Evolutionary conservation across 306 rosid species (phyloP).

Genomic region (Elaeagnus macrophylla): DNA sequence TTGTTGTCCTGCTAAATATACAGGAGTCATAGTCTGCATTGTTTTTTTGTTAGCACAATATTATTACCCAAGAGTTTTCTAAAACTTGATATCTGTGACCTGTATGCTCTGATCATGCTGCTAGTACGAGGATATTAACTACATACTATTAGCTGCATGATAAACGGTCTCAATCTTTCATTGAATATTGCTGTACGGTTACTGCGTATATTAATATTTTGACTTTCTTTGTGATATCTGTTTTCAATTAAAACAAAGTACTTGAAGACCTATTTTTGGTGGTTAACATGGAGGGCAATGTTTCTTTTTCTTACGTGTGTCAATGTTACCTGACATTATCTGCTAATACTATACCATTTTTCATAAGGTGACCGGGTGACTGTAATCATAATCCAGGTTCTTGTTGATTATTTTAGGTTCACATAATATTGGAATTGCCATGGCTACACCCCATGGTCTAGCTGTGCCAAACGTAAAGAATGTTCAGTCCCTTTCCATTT

Average conservation of each 20-base stretch:
- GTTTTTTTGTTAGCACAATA: neutral
- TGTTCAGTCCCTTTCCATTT: slow-evolving; percentile 77
- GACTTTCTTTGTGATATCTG: no score
- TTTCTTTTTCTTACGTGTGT: no score
- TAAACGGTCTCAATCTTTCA: no score
- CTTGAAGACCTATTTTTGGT: no score
- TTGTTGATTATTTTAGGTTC: slow-evolving; percentile 47
- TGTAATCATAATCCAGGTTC: neutral
- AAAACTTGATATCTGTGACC: slow-evolving; percentile 3
- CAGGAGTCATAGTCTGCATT: no score
- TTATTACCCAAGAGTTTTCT: neutral
- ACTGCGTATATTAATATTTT: no score
- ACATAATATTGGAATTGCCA: slow-evolving; percentile 85
- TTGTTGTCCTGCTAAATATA: slow-evolving; percentile 5
- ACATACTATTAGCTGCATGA: no score
- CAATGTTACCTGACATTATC: neutral
- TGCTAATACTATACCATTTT: neutral
- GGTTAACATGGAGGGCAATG: no score
- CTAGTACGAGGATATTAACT: no score
- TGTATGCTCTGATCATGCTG: no score
- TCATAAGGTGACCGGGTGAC: slow-evolving; percentile 3
- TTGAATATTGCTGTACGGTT: no score
- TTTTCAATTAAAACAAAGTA: no score
- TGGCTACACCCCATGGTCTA: slow-evolving; percentile 77
- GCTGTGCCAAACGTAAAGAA: slow-evolving; percentile 90